phyloP scores from a whole-genome alignment of 352 stramenopile genomes.

The Pythium chondricola region DNA sequence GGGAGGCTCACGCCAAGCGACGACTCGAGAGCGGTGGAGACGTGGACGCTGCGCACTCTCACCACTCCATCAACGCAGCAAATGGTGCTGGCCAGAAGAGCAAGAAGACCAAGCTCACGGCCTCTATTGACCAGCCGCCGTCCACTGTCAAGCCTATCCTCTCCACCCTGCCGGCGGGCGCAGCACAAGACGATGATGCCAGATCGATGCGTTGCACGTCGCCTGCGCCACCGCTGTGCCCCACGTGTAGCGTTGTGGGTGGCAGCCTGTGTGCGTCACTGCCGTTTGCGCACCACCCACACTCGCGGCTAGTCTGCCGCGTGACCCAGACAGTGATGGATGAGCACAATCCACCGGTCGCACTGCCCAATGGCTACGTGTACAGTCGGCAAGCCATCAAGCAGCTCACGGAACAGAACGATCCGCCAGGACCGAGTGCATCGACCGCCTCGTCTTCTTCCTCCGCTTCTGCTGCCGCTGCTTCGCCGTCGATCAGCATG shows the following conservation, averaged over 20 bases:
- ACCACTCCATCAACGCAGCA: neutral
- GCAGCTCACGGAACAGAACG: constrained; percentile 29
- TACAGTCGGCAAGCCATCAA: constrained; percentile 77
- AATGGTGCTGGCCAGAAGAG: constrained; percentile 14
- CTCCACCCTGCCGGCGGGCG: neutral
- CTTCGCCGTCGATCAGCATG: constrained; percentile 22
- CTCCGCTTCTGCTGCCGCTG: neutral
- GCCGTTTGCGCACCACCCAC: constrained; percentile 77
- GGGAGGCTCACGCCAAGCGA: constrained; percentile 31
- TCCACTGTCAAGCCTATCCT: neutral
- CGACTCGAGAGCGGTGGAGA: neutral
- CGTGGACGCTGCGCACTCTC: neutral
- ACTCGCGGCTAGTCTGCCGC: constrained; percentile 76
- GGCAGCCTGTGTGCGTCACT: constrained; percentile 46
- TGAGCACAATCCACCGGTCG: constrained; percentile 76
- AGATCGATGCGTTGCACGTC: neutral
- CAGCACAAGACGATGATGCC: constrained; percentile 10
- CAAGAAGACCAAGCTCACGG: constrained; percentile 41
- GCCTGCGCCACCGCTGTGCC: constrained; percentile 46
- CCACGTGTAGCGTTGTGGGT: constrained; percentile 67
- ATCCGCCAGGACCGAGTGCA: too few species aligned
- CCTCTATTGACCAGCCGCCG: neutral
- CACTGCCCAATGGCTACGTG: constrained; percentile 78
- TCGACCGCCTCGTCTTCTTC: neutral
- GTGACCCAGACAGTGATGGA: constrained; percentile 79